Evolutionary conservation across 148 eudicot genomes (phyloP), one percentile per base, ranked within the genome.

Genomic region (Persicaria tinctoria): DNA sequence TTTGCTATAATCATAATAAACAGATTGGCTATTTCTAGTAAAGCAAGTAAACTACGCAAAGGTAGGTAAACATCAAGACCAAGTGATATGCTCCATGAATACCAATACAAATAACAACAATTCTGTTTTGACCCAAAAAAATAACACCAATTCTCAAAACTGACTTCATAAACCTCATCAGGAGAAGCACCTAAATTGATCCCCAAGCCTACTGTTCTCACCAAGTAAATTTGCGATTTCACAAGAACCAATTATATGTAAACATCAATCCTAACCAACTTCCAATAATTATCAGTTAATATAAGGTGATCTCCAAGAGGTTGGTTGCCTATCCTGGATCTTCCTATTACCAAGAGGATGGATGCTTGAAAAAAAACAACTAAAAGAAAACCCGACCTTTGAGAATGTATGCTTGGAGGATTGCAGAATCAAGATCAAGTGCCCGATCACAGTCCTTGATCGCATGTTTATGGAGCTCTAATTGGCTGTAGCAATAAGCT

Each of bases 401-500:
- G 69, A 92, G 87, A 78, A 95, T 86, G 79, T 89, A 95, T 51
- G 98, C 91, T 84, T 90, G 97, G 74, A 95, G 91, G 70, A 84
- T 82, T 18, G 84, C 32, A 13, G 93, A 87, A 83, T 95, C 98
- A 23, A 89, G 89, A 78, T 90, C 86, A 49, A 95, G 87, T 48
- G 97, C 98, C 74, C 81, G 89, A 80, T 95, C 93, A 74, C 97
- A 95, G 71, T 95, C 97, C 92, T 95, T 95, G 84, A 95, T 84
- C 47, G 86, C 97, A 60, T 95, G 98, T 81, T 95, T 95, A 78
- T 95, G 97, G n/a, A 95, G 90, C 91, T 95, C 98, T 88, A 95
- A 79, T 83, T 92, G 97, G 78, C 96, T 85, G 66, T 95, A 95
- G 77, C 98, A 95, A 68, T 86, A 95, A 16, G 98, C 98, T 84